phyloP scores from a whole-genome alignment of 2,329 filamentous ascomycete species.

The Cercospora zeae-maydis region DNA sequence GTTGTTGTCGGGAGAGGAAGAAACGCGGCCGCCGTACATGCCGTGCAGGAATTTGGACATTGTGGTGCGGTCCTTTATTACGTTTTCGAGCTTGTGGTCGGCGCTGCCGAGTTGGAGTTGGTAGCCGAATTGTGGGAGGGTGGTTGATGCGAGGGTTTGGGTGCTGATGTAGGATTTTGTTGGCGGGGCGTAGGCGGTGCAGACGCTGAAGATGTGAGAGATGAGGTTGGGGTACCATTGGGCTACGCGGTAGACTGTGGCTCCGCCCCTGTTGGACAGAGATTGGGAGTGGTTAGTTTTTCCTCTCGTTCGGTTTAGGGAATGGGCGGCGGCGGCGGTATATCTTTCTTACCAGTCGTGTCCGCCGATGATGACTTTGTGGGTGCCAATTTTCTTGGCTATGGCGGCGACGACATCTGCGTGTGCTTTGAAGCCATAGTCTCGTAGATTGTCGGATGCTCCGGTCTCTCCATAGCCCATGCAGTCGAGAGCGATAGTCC shows the following conservation, averaged over 20 bases:
- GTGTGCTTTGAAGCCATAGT: conserved; percentile 70
- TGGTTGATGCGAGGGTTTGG: conserved; percentile 56
- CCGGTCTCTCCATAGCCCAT: conserved; percentile 76
- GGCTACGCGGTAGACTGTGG: conserved; percentile 69
- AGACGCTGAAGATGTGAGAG: conserved; percentile 68
- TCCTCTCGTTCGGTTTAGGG: too few relatives aligned
- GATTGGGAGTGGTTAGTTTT: not conserved
- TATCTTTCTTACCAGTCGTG: conserved; percentile 70
- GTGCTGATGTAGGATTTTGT: conserved; percentile 52
- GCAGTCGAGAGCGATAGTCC: conserved; percentile 80
- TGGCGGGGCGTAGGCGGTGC: conserved; percentile 68
- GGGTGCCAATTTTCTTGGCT: conserved; percentile 54
- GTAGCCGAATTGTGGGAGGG: conserved; percentile 71
- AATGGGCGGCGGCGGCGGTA: not conserved
- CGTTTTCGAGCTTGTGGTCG: conserved; percentile 50
- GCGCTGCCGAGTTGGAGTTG: conserved; percentile 68
- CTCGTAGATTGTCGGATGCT: conserved; percentile 39
- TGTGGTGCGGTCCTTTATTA: conserved; percentile 49
- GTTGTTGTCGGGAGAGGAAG: too few relatives aligned
- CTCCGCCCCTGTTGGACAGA: conserved; percentile 54
- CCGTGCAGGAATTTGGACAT: conserved; percentile 68
- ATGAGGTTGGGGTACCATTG: conserved; percentile 71
- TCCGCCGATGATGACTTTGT: conserved; percentile 72
- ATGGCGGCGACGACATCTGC: conserved; percentile 73
- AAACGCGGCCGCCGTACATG: conserved; percentile 64